Conservation (phyloP, 202 grass and related monocot species). For the Cymbopogon flexuosus region DNA sequence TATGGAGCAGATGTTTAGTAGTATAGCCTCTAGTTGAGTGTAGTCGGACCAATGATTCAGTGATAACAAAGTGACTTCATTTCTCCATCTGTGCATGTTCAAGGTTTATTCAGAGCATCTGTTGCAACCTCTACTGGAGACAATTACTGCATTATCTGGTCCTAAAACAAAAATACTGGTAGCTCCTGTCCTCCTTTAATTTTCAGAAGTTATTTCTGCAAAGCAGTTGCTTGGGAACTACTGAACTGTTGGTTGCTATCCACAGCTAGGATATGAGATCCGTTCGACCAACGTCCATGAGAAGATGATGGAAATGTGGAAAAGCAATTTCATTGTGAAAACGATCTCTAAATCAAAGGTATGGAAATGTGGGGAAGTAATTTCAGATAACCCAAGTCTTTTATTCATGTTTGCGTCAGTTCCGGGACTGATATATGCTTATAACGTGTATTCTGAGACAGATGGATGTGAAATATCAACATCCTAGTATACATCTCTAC, state of each 20-base stretch:
- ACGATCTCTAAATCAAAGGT: constrained; percentile 77
- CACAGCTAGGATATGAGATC: constrained; percentile 89
- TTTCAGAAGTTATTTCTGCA: not conserved
- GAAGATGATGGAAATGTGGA: constrained; percentile 89
- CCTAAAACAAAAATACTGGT: constrained; percentile 77
- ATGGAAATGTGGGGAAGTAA: not conserved
- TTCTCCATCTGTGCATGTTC: not conserved
- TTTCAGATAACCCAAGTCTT: not conserved
- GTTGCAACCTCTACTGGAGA: constrained; percentile 68
- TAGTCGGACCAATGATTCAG: not conserved
- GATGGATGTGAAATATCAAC: constrained; percentile 88
- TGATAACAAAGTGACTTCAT: not conserved
- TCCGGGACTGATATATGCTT: not conserved
- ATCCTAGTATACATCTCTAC: constrained; percentile 80
- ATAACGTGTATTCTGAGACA: constrained; percentile 20
- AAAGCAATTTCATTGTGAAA: constrained; percentile 69
- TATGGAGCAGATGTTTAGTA: not conserved
- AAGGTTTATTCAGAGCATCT: constrained; percentile 92
- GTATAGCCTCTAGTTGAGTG: not conserved
- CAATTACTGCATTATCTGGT: constrained; percentile 81
- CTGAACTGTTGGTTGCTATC: not conserved
- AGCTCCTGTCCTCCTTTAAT: not conserved
- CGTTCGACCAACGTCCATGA: constrained; percentile 74
- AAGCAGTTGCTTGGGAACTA: not conserved
- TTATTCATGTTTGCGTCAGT: not conserved